Evolutionary conservation across 2,329 filamentous ascomycete genomes (phyloP).

Genomic region (Neofusicoccum kwambonambiense): DNA sequence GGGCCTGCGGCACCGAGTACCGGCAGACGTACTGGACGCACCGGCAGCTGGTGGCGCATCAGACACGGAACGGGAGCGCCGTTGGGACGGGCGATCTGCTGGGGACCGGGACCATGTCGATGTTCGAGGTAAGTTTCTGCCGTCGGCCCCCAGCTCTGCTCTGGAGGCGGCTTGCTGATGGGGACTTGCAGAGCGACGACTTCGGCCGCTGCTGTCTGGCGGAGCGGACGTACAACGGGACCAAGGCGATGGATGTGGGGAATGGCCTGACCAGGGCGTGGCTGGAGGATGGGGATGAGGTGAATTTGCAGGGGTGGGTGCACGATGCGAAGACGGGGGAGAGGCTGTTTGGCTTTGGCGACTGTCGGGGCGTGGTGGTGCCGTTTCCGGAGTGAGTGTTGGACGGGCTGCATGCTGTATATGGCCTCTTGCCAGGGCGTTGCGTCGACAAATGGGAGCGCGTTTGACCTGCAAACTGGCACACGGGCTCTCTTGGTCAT

Average conservation of each 20-base stretch:
- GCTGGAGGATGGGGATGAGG: slow-evolving; percentile 45
- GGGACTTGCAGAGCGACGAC: slow-evolving; percentile 27
- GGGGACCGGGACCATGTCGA: slow-evolving; percentile 46
- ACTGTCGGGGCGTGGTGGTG: slow-evolving; percentile 3
- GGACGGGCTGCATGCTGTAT: neutral
- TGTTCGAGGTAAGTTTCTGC: neutral
- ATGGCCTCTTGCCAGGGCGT: too few relatives aligned
- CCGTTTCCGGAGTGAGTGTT: neutral
- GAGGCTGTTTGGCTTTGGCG: slow-evolving; percentile 6
- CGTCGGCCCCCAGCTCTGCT: neutral
- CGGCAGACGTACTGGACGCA: slow-evolving; percentile 47
- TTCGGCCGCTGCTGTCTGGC: slow-evolving; percentile 44
- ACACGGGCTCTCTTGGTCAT: too few relatives aligned
- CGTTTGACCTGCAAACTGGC: too few relatives aligned
- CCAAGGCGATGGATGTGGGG: slow-evolving; percentile 27
- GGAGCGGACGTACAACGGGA: slow-evolving; percentile 41
- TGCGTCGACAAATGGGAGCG: too few relatives aligned
- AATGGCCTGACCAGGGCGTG: slow-evolving; percentile 38
- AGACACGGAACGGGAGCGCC: slow-evolving; percentile 42
- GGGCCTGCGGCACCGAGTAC: slow-evolving; percentile 33
- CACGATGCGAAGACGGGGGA: slow-evolving; percentile 5
- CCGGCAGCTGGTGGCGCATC: slow-evolving; percentile 45
- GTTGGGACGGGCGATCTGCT: slow-evolving; percentile 45
- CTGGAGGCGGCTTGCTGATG: neutral
- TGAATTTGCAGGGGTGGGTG: slow-evolving; percentile 33